Evolutionary conservation across 495 filamentous ascomycete genomes (phyloP), one percentile per base, ranked within the genome.

Genomic region (Cercophora scortea): DNA sequence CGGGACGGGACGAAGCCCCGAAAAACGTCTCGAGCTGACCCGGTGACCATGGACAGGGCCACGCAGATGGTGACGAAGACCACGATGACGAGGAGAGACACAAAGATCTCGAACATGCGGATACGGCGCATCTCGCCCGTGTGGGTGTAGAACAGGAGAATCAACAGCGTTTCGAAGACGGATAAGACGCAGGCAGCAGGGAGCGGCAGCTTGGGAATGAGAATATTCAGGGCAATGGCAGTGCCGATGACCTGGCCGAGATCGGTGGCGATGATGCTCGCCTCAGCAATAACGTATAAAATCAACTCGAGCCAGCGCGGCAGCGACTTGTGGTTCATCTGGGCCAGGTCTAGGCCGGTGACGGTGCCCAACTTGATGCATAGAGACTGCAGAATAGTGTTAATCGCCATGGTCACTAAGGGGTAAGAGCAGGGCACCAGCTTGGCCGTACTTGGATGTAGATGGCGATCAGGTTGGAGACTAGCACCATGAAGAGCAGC

Each of bases 401-500:
- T 48, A 54, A 52, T 6, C 15, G 25, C 32, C 4, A 42, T n/a
- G 2, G 32, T 17, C 12, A n/a, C 15, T 50, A 36, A 25, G 8
- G 12, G 13, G 16, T 6, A 8, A 43, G 40, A n/a, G 10, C 7
- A 17, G 25, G 25, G 25, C 25, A 5, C 25, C 25, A 25, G n/a
- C 7, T 2, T 8, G 11, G n/a, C 4, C 45, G 53, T 44, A 52
- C 56, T 49, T 65, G 62, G 33, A 65, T 49, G 18, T 61, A 63
- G 17, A 65, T 63, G 49, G 60, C 60, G 38, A 63, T 56, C n/a
- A 63, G 32, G 52, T 65, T 65, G n/a, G 51, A 58, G 3, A 65
- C 46, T 18, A 65, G 15, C 6, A 65, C 57, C 43, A 65, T 59
- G 32, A 65, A 65, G 3, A 65, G 52, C n/a, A 65, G 50, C 17